phyloP scores from a whole-genome alignment of 257 asterid genomes.

The Jaltomata sinuosa region DNA sequence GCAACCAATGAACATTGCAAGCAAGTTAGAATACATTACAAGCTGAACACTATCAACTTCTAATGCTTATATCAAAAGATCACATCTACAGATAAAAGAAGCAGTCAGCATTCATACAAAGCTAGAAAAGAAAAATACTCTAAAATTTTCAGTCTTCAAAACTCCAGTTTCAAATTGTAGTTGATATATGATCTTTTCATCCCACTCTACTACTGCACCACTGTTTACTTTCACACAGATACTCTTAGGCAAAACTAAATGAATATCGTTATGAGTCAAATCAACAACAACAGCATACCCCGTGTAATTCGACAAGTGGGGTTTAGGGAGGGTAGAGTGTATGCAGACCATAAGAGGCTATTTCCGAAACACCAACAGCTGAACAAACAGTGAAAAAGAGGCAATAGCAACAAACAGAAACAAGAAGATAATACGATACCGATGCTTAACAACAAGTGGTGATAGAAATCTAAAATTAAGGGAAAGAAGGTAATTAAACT shows the following conservation, averaged over 20 bases:
- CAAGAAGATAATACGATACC: too few relatives aligned
- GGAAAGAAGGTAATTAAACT: too few relatives aligned
- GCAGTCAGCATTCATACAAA: background rate
- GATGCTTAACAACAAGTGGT: too few relatives aligned
- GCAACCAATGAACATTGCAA: background rate
- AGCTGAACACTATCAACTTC: background rate
- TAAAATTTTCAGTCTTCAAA: background rate
- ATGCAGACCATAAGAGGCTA: too few relatives aligned
- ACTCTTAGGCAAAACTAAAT: background rate
- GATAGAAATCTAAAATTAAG: too few relatives aligned
- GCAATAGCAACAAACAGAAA: too few relatives aligned
- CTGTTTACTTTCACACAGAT: background rate
- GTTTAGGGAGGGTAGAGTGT: too few relatives aligned
- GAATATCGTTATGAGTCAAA: background rate
- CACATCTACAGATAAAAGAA: background rate
- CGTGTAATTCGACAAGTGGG: too few relatives aligned
- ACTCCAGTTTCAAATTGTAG: background rate
- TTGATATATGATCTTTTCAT: background rate
- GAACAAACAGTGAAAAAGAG: too few relatives aligned
- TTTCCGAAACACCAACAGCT: too few relatives aligned
- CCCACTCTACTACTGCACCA: background rate
- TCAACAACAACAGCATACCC: too few relatives aligned
- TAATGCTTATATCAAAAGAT: background rate
- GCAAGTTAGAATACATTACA: background rate
- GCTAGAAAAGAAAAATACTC: background rate